Evolutionary conservation across 2,329 filamentous ascomycete species (phyloP).

Genomic region (Aspergillus fructus): DNA sequence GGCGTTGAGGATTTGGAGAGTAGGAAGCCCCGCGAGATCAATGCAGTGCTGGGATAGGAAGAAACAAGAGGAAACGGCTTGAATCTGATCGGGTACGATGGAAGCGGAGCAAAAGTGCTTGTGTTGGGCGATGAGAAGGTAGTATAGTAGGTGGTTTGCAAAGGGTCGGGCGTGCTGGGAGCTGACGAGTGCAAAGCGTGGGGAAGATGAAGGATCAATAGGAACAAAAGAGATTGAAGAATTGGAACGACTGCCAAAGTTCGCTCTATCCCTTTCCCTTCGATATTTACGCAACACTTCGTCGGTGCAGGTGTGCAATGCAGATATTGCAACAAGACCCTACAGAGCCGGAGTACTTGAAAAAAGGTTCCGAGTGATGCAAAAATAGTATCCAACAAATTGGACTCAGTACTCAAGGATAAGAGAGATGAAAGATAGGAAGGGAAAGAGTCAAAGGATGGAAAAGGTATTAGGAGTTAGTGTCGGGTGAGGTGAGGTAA

Average conservation of each 20-base stretch:
- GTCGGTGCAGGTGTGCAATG: slow-evolving; percentile 2
- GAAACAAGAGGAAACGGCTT: slow-evolving; percentile 17
- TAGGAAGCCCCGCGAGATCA: slow-evolving; percentile 20
- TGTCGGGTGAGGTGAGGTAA: slow-evolving; percentile 26
- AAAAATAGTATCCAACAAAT: not conserved
- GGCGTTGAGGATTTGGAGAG: slow-evolving; percentile 21
- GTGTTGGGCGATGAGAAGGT: slow-evolving; percentile 21
- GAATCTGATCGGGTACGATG: slow-evolving; percentile 24
- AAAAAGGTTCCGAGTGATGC: not conserved
- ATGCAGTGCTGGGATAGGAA: slow-evolving; percentile 23
- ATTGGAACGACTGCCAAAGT: slow-evolving; percentile 14
- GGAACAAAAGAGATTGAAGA: slow-evolving; percentile 1
- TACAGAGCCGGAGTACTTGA: not conserved
- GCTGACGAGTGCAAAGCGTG: slow-evolving; percentile 21
- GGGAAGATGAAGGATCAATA: slow-evolving; percentile 16
- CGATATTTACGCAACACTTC: slow-evolving; percentile 15
- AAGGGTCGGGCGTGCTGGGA: slow-evolving; percentile 21
- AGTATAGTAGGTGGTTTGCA: slow-evolving; percentile 17
- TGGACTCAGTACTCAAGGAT: not conserved
- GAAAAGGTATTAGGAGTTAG: slow-evolving; percentile 7
- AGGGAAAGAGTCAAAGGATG: slow-evolving; percentile 12
- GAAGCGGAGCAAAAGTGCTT: slow-evolving; percentile 20
- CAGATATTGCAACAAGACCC: not conserved
- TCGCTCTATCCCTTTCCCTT: slow-evolving; percentile 19
- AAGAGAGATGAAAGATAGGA: slow-evolving; percentile 9